These are phyloP conservation scores for Paradendryphiella salina DNA, from an alignment of 2,329 filamentous ascomycete genomes.

Conservation along the genomic window DNA sequence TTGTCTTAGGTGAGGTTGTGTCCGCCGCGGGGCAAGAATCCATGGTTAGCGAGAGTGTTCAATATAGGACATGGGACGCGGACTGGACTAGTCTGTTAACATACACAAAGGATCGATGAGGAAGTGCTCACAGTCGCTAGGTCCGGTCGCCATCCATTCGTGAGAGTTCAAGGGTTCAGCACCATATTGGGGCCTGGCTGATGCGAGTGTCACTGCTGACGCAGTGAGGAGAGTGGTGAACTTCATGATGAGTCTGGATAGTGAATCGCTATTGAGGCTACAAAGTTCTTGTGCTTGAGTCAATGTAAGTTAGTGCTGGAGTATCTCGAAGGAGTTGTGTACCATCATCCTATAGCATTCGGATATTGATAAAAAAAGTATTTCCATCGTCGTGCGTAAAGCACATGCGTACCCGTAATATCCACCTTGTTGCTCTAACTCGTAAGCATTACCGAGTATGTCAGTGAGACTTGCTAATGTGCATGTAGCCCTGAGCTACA, in stretches of 20 bases:
- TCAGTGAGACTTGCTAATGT: no score
- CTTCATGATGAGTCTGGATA: neutral
- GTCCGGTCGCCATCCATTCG: conserved; percentile 22
- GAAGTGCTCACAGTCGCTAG: conserved; percentile 18
- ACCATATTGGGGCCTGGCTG: conserved; percentile 12
- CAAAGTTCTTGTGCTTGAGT: neutral
- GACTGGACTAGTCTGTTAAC: conserved; percentile 6
- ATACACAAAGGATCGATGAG: neutral
- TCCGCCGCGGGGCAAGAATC: conserved; percentile 41
- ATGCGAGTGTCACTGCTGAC: conserved; percentile 9
- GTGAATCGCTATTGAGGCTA: neutral
- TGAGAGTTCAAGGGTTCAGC: conserved; percentile 11
- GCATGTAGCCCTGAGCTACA: no score
- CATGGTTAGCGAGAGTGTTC: conserved; percentile 45
- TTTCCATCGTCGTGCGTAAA: no score
- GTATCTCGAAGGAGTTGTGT: neutral
- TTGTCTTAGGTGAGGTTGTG: conserved; percentile 42
- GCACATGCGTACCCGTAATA: no score
- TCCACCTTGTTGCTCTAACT: no score
- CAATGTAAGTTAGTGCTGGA: neutral
- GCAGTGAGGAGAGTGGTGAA: neutral
- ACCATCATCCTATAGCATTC: neutral
- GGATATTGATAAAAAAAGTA: neutral
- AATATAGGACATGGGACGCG: conserved; percentile 42
- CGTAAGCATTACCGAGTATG: no score